phyloP scores from a whole-genome alignment of 106 monocot genomes.

The Amphibolis antarctica region DNA sequence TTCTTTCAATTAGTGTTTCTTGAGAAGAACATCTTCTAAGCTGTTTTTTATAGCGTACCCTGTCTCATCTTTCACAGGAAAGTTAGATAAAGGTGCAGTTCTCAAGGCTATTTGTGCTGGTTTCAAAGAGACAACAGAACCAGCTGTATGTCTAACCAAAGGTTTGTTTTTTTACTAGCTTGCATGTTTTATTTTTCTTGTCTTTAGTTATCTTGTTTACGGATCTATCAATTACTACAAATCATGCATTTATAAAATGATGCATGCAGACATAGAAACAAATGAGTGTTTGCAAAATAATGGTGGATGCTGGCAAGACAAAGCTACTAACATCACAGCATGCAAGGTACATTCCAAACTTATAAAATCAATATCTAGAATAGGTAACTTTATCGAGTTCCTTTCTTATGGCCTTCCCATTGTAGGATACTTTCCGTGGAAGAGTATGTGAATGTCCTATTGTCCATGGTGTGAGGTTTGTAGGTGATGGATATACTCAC shows the following conservation, averaged over 20 bases:
- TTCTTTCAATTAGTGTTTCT: not conserved
- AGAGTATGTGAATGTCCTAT: conserved; percentile 75
- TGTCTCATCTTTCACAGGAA: conserved; percentile 10
- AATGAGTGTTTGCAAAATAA: conserved; percentile 28
- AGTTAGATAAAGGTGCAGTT: conserved; percentile 27
- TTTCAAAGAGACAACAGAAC: conserved; percentile 28
- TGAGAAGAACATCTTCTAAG: not conserved
- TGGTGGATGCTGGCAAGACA: conserved; percentile 29
- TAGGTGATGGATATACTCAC: conserved; percentile 77
- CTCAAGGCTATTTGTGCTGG: conserved; percentile 27
- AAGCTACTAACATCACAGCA: conserved; percentile 22
- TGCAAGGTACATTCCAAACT: conserved; percentile 19
- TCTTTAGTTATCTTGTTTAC: too few relatives aligned
- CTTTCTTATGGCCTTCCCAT: not conserved
- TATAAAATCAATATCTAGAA: not conserved
- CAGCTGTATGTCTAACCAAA: conserved; percentile 18
- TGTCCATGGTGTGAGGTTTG: conserved; percentile 65
- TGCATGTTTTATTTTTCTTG: too few relatives aligned
- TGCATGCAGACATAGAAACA: conserved; percentile 12
- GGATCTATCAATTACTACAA: too few relatives aligned
- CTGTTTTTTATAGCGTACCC: not conserved
- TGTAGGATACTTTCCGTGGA: conserved; percentile 76
- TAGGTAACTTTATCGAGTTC: not conserved
- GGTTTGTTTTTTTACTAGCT: conserved; percentile 1
- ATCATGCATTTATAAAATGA: too few relatives aligned